Conservation (phyloP, 768 basidiomycete genomes). For the Trametes villosa region DNA sequence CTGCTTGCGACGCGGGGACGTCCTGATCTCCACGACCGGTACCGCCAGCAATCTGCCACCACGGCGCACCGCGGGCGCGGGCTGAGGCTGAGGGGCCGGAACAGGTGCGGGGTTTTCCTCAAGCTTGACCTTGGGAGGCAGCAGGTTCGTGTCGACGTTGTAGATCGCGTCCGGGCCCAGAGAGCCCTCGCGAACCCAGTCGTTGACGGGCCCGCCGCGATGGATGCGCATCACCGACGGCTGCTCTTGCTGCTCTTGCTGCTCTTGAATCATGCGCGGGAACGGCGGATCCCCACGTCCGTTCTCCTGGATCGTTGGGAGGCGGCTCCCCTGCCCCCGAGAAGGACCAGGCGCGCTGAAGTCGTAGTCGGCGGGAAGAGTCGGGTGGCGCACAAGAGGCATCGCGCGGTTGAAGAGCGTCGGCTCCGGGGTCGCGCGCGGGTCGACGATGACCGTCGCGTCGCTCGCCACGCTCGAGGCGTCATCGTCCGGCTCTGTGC, state of each 20-base stretch:
- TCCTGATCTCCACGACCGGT: background rate
- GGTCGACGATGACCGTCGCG: slow-evolving; percentile 11
- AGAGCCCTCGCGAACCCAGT: slow-evolving; percentile 11
- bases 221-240: slow-evolving; percentile 4
- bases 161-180: slow-evolving; percentile 5
- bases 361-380: slow-evolving; percentile 10
- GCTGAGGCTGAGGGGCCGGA: background rate
- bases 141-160: background rate
- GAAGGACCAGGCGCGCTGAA: background rate
- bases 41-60: slow-evolving; percentile 13
- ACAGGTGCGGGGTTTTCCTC: background rate
- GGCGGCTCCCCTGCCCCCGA: background rate
- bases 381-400: slow-evolving; percentile 16
- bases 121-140: slow-evolving; percentile 7
- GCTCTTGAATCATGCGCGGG: background rate
- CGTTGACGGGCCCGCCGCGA: background rate
- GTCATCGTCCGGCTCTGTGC: slow-evolving; percentile 4
- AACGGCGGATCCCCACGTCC: background rate
- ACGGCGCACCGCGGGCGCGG: background rate
- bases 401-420: slow-evolving; percentile 3
- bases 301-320: slow-evolving; percentile 13
- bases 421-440: slow-evolving; percentile 11
- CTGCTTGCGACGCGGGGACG: background rate
- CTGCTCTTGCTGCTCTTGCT: too few species aligned
- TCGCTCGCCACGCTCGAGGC: slow-evolving; percentile 9